These are phyloP conservation scores for Mycena floridula DNA, from an alignment of 768 basidiomycete genomes.

Conservation along the genomic window DNA sequence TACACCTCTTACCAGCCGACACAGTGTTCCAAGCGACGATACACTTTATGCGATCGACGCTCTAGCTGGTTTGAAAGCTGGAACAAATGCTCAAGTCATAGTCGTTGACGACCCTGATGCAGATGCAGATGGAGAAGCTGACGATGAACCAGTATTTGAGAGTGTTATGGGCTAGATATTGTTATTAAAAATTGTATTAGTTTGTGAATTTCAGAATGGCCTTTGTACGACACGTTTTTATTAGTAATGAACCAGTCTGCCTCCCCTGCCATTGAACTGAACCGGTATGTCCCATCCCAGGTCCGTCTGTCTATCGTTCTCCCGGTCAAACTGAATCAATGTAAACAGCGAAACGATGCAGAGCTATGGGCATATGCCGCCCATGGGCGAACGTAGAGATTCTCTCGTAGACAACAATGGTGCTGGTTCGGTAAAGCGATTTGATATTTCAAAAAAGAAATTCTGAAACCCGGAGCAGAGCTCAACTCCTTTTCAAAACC, in stretches of 20 bases:
- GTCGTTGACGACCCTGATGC: conserved; percentile 27
- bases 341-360: conserved; percentile 52
- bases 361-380: conserved; percentile 54
- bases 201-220: not conserved
- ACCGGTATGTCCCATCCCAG: no score
- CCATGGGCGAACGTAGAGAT: conserved; percentile 46
- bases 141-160: conserved; percentile 33
- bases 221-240: no score
- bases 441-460: conserved; percentile 6
- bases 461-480: conserved; percentile 5
- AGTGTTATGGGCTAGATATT: not conserved
- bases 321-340: not conserved
- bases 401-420: conserved; percentile 46
- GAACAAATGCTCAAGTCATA: conserved; percentile 26
- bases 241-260: no score
- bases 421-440: conserved; percentile 48
- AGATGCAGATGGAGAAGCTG: conserved; percentile 35
- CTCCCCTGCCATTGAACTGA: no score
- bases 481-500: conserved; percentile 45
- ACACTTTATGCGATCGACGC: conserved; percentile 38
- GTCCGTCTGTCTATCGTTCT: no score
- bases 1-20: conserved; percentile 48
- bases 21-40: conserved; percentile 55
- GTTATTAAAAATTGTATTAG: not conserved
- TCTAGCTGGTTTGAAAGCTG: conserved; percentile 17